A percentile compares a stretch with the other conserved stretches of the same genome.
Evolutionary conservation across 768 basidiomycete genomes (phyloP).

Genomic region (Phlebiopsis gigantea): DNA sequence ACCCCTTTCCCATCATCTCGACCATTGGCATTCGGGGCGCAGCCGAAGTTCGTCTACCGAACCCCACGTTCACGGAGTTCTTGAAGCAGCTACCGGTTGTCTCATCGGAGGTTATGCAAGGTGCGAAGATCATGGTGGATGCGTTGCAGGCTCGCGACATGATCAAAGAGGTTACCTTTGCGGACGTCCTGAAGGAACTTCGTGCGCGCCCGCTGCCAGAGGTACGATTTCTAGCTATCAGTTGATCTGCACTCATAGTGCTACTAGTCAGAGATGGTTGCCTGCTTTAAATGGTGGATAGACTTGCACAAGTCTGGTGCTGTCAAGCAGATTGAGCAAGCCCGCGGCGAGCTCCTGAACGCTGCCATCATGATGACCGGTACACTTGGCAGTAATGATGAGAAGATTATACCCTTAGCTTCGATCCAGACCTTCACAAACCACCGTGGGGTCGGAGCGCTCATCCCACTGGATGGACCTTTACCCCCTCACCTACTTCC

Average conservation of each 20-base stretch:
- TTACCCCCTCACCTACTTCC: conserved; percentile 73
- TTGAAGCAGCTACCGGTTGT: conserved; percentile 74
- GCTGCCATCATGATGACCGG: conserved; percentile 57
- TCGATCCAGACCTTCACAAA: conserved; percentile 70
- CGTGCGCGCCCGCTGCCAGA: conserved; percentile 61
- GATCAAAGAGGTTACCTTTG: conserved; percentile 70
- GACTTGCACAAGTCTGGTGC: conserved; percentile 34
- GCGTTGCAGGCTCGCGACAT: conserved; percentile 56
- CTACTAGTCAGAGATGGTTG: conserved; percentile 48
- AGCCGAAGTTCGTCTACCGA: conserved; percentile 66
- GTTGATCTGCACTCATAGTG: neutral
- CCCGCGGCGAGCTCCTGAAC: conserved; percentile 60
- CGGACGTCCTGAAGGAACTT: conserved; percentile 80
- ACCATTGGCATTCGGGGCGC: conserved; percentile 66
- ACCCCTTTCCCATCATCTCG: conserved; percentile 67
- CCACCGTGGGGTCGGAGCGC: conserved; percentile 43
- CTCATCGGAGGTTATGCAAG: conserved; percentile 51
- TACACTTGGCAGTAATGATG: conserved; percentile 30
- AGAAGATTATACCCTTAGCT: conserved; percentile 64
- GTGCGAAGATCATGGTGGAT: conserved; percentile 56
- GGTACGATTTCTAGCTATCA: neutral
- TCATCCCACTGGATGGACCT: conserved; percentile 70
- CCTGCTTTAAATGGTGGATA: conserved; percentile 87
- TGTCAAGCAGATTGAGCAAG: conserved; percentile 33
- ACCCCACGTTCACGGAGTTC: conserved; percentile 66